Base-by-base conservation (phyloP, 495 filamentous ascomycete genomes). In the Daldinia grandis region DNA sequence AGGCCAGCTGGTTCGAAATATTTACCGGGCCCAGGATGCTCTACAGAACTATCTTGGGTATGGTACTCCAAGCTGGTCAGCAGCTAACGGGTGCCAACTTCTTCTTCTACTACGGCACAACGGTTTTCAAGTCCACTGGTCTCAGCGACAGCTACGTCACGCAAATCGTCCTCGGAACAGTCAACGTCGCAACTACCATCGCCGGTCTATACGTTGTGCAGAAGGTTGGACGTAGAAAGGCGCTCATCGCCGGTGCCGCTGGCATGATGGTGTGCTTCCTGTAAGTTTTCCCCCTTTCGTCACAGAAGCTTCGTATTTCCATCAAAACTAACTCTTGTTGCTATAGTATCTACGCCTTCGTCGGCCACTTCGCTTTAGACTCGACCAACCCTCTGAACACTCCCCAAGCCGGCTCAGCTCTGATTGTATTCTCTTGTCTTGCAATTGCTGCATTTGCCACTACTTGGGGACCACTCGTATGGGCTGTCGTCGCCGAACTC, bases 391-490 rank as follows among this genome's bases (percentile, higher is more conserved):
- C 76, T 1, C 72, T 74, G 61, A 88, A 86, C 31, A 89, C 86
- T 0, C 84, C 82, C 2, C 49, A 68, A n/a, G 85, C 91, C 9
- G 91, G 91, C 66, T 84, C 87, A 21, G 88, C 88, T 79, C 76
- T 93, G 81, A 92, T 94, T 67, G 88, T 93, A 59, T 94, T 94
- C 81, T 89, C 92, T n/a, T 93, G 91, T 77, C 83, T 94, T 70
- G 93, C 91, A 64, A 87, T 87, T 60, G 83, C 78, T 24, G 81
- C 81, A 14, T 87, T 87, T 58, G 85, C 85, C 17, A 90, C 86
- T 61, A 94, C 91, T 33, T 96, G 93, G 93, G 93, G 92, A 55
- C 93, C 93, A 10, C 90, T 94, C 28, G 86, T 94, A 44, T 96
- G 93, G 93, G 85, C 89, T 27, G 88, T 92, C 60, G 88, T 90